Evolutionary conservation across 108 stramenopile genomes (phyloP), one percentile per base, ranked within the genome.

Genomic region (Cyclostephanos tholiformis): DNA sequence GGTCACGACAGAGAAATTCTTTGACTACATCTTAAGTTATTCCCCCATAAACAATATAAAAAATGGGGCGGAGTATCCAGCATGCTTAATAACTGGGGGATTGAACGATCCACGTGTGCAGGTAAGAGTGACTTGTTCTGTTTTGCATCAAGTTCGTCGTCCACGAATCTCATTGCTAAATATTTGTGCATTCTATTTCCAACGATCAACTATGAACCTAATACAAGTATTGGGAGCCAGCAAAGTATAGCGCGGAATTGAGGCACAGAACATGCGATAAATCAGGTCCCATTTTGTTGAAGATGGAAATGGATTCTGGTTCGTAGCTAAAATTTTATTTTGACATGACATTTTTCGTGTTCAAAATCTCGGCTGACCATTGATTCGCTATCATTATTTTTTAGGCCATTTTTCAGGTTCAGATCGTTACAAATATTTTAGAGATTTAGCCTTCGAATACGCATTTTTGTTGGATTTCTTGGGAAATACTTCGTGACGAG

Each of bases 361-460:
- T n/a, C 52, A 53, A n/a, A 14, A 25, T 25, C 52, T 6, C 26
- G 20, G 53, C 53, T 55, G 53, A 55, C 12, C 1, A 20, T 53
- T 53, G 19, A 14, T 53, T 20, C 25, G 2, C 52, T 25, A 25
- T 53, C 25, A 0, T 8, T 53, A 6, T 22, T 43, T n/a, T 41
- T n/a, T 43, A 62, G 61, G 98, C 6, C 98, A 99, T 75, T 98
- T 97, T 65, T 84, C 86, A 43, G 97, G 96, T 13, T 79, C 82
- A 16, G 97, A 99, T 75, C 87, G 98, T 7, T 99, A 99, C 93
- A 95, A 96, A 61, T 91, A 96, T 71, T 69, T 95, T 43, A 70
- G 84, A 23, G 97, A 97, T 67, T 80, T 82, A 39, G 91, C 97
- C 4, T 95, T 97, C 67, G 96, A 97, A 53, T 96, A 89, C 67